Percentiles rank a stretch among this genome's conserved stretches.
These are phyloP conservation scores for Aegilops bicornis DNA, from an alignment of 176 grass and related monocot species.

Conservation along the genomic window DNA sequence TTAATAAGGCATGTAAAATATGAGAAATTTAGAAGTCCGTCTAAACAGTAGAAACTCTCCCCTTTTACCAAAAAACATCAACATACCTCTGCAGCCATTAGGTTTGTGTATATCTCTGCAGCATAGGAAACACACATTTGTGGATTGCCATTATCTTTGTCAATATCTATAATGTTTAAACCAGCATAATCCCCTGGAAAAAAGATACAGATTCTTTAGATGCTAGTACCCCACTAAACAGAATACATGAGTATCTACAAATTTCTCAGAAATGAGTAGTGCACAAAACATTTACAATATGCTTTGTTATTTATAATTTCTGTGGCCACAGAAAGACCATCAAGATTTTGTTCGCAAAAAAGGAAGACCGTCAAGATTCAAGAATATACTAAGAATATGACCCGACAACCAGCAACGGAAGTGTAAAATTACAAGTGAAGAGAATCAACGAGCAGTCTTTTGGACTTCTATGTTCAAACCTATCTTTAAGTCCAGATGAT, in stretches of 20 bases:
- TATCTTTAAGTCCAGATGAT: conserved; percentile 4
- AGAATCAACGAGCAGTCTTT: neutral
- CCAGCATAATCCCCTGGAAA: conserved; percentile 39
- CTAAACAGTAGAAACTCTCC: neutral
- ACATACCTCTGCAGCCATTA: conserved; percentile 64
- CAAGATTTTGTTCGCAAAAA: neutral
- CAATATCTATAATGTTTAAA: conserved; percentile 52
- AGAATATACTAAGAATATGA: conserved; percentile 9
- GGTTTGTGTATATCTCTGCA: conserved; percentile 59
- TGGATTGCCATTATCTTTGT: conserved; percentile 60
- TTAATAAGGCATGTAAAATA: conserved; percentile 13
- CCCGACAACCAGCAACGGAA: neutral
- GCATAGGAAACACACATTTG: conserved; percentile 61
- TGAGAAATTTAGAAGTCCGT: neutral
- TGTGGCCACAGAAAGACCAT: conserved; percentile 7
- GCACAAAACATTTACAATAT: conserved; percentile 1
- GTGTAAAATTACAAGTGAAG: conserved; percentile 2
- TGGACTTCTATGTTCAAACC: neutral
- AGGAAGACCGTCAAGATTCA: too few relatives aligned
- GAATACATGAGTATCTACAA: neutral
- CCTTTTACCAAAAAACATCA: conserved; percentile 21
- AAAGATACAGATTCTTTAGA: conserved; percentile 27
- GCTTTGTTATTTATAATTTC: neutral
- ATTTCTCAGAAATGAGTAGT: conserved; percentile 5
- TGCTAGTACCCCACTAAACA: neutral